Percentiles rank a stretch among this genome's conserved stretches.
These are phyloP conservation scores for Nothophytophthora sp. DNA, from an alignment of 352 stramenopile species.

Conservation along the genomic window DNA sequence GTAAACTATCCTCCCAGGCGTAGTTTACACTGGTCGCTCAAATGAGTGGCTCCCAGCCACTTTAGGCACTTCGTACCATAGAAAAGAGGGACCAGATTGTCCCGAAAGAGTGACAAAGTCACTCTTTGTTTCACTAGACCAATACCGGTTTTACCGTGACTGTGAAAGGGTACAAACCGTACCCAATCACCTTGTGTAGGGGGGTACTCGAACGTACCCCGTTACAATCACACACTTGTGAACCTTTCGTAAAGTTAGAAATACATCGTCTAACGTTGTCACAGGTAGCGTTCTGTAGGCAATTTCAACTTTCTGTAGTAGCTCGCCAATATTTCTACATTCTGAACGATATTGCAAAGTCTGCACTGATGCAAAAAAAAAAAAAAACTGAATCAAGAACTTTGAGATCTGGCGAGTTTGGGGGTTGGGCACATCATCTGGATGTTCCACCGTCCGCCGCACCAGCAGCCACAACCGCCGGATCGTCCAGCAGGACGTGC, in stretches of 20 bases:
- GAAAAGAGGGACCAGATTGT: too few species aligned
- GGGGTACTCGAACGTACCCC: too few species aligned
- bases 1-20: too few species aligned
- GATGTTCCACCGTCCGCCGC: constrained; percentile 15
- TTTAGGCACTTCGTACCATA: too few species aligned
- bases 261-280: background rate
- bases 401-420: constrained; percentile 23
- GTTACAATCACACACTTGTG: too few species aligned
- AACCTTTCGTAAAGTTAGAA: background rate
- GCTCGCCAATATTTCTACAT: background rate
- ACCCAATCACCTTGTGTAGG: too few species aligned
- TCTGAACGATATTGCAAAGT: constrained; percentile 9
- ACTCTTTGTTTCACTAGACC: too few species aligned
- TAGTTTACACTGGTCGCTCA: too few species aligned
- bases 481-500: constrained; percentile 11
- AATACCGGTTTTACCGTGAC: too few species aligned
- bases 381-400: constrained; percentile 21
- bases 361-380: constrained; percentile 20
- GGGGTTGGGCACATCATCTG: constrained; percentile 11
- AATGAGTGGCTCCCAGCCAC: too few species aligned
- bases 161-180: too few species aligned
- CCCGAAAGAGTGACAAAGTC: too few species aligned
- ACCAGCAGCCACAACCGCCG: constrained; percentile 14
- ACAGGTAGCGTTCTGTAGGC: background rate
- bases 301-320: background rate